Percentiles rank a stretch among this genome's conserved stretches.
Conservation (phyloP, 768 basidiomycete species). For the Lentinula sp. region DNA sequence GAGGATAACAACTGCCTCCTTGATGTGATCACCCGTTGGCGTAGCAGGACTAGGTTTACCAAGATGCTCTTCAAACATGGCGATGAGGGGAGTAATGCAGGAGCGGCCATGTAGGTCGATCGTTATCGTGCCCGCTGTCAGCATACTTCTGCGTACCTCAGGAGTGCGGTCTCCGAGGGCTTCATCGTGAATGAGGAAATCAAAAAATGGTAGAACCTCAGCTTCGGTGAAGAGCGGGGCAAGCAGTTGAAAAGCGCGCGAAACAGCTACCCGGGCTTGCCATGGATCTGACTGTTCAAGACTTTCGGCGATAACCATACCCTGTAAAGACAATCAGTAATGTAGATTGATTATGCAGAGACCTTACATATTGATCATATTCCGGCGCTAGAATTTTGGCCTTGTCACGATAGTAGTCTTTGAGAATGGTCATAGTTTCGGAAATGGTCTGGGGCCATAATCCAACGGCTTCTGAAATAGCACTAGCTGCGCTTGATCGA, state of each 20-base stretch:
- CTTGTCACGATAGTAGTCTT: slow-evolving; percentile 81
- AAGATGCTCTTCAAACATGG: slow-evolving; percentile 77
- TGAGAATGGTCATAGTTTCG: slow-evolving; percentile 43
- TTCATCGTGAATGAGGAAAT: slow-evolving; percentile 79
- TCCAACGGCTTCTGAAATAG: slow-evolving; percentile 72
- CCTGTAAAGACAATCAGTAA: slow-evolving; percentile 37
- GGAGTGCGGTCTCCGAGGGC: slow-evolving; percentile 81
- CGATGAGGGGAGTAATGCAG: slow-evolving; percentile 67
- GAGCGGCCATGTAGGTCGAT: slow-evolving; percentile 80
- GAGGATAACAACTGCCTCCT: slow-evolving; percentile 91
- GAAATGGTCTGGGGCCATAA: slow-evolving; percentile 58
- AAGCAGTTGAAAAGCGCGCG: slow-evolving; percentile 58
- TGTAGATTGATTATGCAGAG: neutral
- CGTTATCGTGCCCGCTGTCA: slow-evolving; percentile 74
- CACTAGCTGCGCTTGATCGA: slow-evolving; percentile 60
- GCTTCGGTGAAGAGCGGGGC: slow-evolving; percentile 58
- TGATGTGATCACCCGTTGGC: slow-evolving; percentile 80
- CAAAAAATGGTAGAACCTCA: slow-evolving; percentile 69
- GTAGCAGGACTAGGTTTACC: slow-evolving; percentile 45
- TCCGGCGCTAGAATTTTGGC: slow-evolving; percentile 86
- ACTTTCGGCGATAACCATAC: slow-evolving; percentile 87
- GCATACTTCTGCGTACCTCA: slow-evolving; percentile 82
- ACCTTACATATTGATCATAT: slow-evolving; percentile 83
- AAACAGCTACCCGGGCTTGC: slow-evolving; percentile 73
- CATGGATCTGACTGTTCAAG: slow-evolving; percentile 89